Evolutionary conservation across 2,329 filamentous ascomycete genomes (phyloP), one percentile per base, ranked within the genome.

Genomic region (Tolypocladium sp.): DNA sequence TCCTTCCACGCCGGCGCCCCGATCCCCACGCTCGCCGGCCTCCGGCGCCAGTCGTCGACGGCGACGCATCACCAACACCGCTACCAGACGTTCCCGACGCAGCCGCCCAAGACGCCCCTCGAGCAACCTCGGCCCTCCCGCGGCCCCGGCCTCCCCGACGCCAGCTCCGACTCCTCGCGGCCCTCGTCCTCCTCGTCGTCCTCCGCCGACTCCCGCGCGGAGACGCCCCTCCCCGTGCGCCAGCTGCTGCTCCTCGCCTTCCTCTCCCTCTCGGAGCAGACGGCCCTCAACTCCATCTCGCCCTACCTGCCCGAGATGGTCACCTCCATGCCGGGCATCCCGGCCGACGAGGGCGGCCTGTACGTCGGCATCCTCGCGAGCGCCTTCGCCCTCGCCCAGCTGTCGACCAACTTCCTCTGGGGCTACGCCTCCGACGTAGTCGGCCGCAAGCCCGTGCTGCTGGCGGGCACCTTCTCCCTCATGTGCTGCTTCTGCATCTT

Each of bases 231-330:
- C 22, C 94, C 94, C 0, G 85, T 85, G 64, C 85, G 81, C 65
- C 94, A 97, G 77, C 87, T 99, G 61, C 82, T 86, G 6, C 83
- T 97, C 15, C 79, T 99, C 40, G 93, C 93, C 1, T 77, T 97
- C 64, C 90, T 99, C 61, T 92, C 92, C 8, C 81, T 99, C 27
- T 89, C 90, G 58, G 94, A 99, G 71, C 94, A 99, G 78, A 97
- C 93, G 0, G 94, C 94, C 0, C 82, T 99, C 69, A 99, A 99
- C 73, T 96, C 92, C 27, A 97, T 99, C 68, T 90, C 89, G 13
- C 94, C 94, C 1, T 99, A 99, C 73, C 83, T 99, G 2, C 94
- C 94, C 0, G 85, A 92, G 66, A 97, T 99, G 93, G 87, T 92
- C 1, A 84, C 85, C 27, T 86, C 85, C 1, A 97, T 97, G 70